phyloP scores from a whole-genome alignment of 2,329 filamentous ascomycete species.

The Corynespora cassiicola region DNA sequence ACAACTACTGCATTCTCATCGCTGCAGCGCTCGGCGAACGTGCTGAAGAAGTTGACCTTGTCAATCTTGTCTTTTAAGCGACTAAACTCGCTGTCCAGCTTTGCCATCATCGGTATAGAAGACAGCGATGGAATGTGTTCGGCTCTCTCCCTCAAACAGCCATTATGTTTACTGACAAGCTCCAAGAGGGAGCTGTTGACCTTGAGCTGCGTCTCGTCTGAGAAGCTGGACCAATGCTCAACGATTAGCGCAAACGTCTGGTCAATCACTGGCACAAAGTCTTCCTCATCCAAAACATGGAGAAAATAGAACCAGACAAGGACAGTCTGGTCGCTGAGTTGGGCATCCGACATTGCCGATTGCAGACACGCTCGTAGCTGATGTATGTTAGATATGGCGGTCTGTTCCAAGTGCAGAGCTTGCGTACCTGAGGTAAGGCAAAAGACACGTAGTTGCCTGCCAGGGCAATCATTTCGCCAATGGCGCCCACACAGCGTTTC shows the following conservation, averaged over 20 bases:
- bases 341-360: conserved; percentile 76
- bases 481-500: conserved; percentile 77
- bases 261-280: conserved; percentile 80
- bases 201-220: conserved; percentile 63
- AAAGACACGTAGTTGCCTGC: conserved; percentile 76
- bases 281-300: conserved; percentile 71
- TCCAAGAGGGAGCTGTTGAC: conserved; percentile 69
- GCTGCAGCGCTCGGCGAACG: conserved; percentile 75
- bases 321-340: conserved; percentile 80
- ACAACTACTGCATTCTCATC: conserved; percentile 90
- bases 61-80: conserved; percentile 71
- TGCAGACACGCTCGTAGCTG: conserved; percentile 92
- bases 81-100: conserved; percentile 70
- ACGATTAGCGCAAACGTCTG: conserved; percentile 89
- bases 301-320: conserved; percentile 85
- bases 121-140: conserved; percentile 79
- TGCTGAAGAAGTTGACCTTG: conserved; percentile 68
- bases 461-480: conserved; percentile 85
- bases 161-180: conserved; percentile 68
- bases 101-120: conserved; percentile 71
- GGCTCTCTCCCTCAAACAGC: conserved; percentile 70
- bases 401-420: neutral
- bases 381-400: conserved; percentile 24
- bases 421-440: conserved; percentile 80
- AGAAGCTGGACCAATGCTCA: conserved; percentile 77